phyloP scores from a whole-genome alignment of 108 stramenopile genomes.

The Pseudonitzschia multistriata region DNA sequence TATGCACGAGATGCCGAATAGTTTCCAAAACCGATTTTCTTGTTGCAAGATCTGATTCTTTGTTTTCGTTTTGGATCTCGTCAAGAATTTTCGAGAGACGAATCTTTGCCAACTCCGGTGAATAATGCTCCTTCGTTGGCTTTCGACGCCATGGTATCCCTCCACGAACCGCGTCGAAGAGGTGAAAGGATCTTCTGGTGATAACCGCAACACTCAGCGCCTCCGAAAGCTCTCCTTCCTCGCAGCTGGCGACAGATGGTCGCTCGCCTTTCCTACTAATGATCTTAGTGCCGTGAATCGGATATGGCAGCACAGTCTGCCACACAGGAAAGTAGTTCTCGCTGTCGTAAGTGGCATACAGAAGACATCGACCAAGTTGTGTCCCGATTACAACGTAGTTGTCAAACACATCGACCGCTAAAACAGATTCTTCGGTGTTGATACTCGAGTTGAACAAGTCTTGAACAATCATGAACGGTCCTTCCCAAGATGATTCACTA shows the following conservation, averaged over 20 bases:
- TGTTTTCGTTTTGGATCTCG: constrained; percentile 5
- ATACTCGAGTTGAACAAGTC: constrained; percentile 30
- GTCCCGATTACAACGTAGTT: constrained; percentile 39
- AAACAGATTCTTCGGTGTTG: constrained; percentile 43
- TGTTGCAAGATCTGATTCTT: not conserved
- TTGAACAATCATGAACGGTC: constrained; percentile 44
- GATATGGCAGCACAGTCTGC: constrained; percentile 44
- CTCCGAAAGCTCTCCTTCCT: not conserved
- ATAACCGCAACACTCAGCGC: constrained; percentile 22
- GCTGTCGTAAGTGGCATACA: constrained; percentile 27
- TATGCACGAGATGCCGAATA: not conserved
- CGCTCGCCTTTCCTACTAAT: not conserved
- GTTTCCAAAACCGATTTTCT: not conserved
- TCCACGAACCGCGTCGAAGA: constrained; percentile 21
- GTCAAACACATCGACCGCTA: constrained; percentile 35
- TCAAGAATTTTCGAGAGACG: constrained; percentile 13
- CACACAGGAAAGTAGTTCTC: constrained; percentile 28
- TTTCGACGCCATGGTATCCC: constrained; percentile 2
- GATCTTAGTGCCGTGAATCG: constrained; percentile 36
- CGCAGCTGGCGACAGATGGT: too few relatives aligned
- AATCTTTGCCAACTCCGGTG: constrained; percentile 8
- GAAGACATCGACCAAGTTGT: constrained; percentile 26
- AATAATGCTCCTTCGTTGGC: constrained; percentile 10
- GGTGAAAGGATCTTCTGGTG: constrained; percentile 39
- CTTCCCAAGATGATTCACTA: constrained; percentile 28